A percentile compares a stretch with the other conserved stretches of the same genome.
phyloP scores from a whole-genome alignment of 768 basidiomycete genomes.

The Boletus subparvulus region DNA sequence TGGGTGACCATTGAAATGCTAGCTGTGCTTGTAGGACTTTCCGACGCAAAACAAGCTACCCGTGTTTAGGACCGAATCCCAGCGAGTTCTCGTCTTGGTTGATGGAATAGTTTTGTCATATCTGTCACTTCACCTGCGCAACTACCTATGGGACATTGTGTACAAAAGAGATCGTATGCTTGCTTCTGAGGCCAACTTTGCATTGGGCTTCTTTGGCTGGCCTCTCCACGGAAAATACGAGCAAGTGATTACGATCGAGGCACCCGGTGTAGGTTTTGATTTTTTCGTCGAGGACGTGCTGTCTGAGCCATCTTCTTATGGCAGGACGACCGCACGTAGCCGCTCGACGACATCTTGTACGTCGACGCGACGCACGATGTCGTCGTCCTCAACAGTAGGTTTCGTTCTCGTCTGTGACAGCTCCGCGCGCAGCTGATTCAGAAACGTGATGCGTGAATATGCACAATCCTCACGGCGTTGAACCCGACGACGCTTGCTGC shows the following conservation, averaged over 20 bases:
- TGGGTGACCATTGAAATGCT: background rate
- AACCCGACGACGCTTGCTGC: constrained; percentile 63
- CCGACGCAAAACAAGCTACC: constrained; percentile 60
- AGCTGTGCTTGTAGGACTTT: constrained; percentile 49
- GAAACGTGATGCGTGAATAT: background rate
- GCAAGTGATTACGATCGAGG: constrained; percentile 75
- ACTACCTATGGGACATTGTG: background rate
- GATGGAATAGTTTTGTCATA: background rate
- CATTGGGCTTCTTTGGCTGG: constrained; percentile 74
- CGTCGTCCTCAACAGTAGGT: constrained; percentile 79
- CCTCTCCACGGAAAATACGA: constrained; percentile 73
- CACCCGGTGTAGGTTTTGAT: constrained; percentile 44
- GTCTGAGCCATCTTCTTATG: background rate
- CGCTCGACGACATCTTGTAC: constrained; percentile 69
- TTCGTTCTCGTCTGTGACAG: background rate
- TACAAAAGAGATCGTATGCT: constrained; percentile 66
- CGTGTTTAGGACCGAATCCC: constrained; percentile 77
- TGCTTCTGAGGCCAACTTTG: constrained; percentile 63
- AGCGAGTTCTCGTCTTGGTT: constrained; percentile 39
- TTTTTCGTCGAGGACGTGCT: background rate
- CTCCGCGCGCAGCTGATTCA: background rate
- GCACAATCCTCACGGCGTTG: too few relatives aligned
- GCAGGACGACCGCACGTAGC: constrained; percentile 59
- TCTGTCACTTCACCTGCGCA: background rate
- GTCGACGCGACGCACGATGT: constrained; percentile 93